phyloP scores from a whole-genome alignment of 352 stramenopile genomes.

The Globisporangium canariense region DNA sequence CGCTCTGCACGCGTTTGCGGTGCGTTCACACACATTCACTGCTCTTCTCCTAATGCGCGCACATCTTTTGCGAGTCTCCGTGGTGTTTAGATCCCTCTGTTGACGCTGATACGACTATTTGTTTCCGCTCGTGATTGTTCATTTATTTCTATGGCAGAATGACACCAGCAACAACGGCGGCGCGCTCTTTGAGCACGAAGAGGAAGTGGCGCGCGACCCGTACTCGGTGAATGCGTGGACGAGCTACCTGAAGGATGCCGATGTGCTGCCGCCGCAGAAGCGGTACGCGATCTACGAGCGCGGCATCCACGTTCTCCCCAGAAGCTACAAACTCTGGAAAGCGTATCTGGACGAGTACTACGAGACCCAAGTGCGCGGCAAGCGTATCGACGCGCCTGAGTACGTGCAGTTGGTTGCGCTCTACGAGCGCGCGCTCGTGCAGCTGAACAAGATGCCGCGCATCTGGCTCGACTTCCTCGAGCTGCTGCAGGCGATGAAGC shows the following conservation, averaged over 20 bases:
- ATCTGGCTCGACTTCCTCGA: slow-evolving; percentile 94
- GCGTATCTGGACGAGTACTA: slow-evolving; percentile 75
- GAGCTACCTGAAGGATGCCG: slow-evolving; percentile 43
- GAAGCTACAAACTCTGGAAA: slow-evolving; percentile 96
- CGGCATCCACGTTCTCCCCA: slow-evolving; percentile 76
- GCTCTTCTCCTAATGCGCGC: neutral
- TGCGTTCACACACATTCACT: slow-evolving; percentile 1
- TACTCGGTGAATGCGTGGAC: slow-evolving; percentile 85
- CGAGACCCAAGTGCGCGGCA: slow-evolving; percentile 56
- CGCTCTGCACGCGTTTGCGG: slow-evolving; percentile 5
- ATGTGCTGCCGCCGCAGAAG: slow-evolving; percentile 14
- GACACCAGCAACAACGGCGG: neutral
- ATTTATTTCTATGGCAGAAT: neutral
- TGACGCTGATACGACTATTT: neutral
- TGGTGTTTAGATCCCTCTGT: neutral
- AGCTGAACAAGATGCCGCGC: slow-evolving; percentile 95
- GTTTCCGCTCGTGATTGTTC: neutral
- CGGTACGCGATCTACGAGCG: slow-evolving; percentile 84
- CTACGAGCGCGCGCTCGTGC: slow-evolving; percentile 89
- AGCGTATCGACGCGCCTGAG: slow-evolving; percentile 48
- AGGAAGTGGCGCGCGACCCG: slow-evolving; percentile 80
- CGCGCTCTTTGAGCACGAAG: slow-evolving; percentile 60
- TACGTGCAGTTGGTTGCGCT: slow-evolving; percentile 42
- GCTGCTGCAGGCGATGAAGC: slow-evolving; percentile 71
- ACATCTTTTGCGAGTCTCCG: neutral